Evolutionary conservation across 495 filamentous ascomycete species (phyloP), one percentile per base, ranked within the genome.

Genomic region (Thermothielavioides terrestris): DNA sequence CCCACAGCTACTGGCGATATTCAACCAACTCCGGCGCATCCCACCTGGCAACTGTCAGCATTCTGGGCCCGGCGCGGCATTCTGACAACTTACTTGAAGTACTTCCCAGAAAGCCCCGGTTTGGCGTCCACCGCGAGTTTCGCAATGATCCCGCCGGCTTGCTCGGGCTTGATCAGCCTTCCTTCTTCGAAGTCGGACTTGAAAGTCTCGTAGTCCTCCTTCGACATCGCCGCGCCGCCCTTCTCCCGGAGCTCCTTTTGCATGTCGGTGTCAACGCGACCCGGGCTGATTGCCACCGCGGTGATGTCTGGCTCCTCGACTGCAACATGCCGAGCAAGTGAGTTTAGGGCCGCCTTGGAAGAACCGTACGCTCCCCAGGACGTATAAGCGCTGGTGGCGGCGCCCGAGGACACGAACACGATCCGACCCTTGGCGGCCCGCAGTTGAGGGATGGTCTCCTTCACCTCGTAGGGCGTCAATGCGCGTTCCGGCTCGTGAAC

Each of bases 241-340:
- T 79, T 73, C 34, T 90, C 83, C 47, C 92, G 74, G 28, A 98
- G 74, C 39, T 84, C 79, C 39, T 77, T 77, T 64, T 96, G 92
- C 92, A 98, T 98, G 34, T 88, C 86, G 2, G 92, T 98, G 61
- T 96, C 86, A 22, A 92, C 81, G 49, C 88, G 83, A 6, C 92
- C 92, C 0, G 92, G 92, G 35, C 85, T 78, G 38, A 98, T 71
- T 2, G 76, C 57, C 3, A 98, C 62, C 7, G 76, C 77, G 3
- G 77, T 84, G 44, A 95, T 77, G 14, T 83, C 75, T 7, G 86
- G 81, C 65, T 96, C 92, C 56, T 98, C 92, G 8, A 72, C 74
- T 1, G 79, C 83, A 20, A 97, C 54, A 15, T 85, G 88, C 43
- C 75, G 58, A 14, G 80, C 78, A 0, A 97, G 72, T 60, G 91